Conservation (phyloP, 179 eudicot species). For the Camellia oleifera region DNA sequence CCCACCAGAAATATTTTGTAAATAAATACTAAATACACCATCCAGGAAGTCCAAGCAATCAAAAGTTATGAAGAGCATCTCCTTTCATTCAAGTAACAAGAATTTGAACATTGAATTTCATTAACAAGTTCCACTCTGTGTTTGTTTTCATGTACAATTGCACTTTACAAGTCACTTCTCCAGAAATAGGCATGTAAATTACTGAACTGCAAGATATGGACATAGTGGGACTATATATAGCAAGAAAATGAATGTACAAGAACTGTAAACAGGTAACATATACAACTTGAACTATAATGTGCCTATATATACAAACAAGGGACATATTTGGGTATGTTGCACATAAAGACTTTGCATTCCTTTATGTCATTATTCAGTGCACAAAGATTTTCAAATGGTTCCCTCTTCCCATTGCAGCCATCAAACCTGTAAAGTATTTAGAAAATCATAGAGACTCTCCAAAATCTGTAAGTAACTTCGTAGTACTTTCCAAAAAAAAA, state of each 20-base stretch:
- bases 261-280: conserved; percentile 21
- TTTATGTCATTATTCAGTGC: conserved; percentile 36
- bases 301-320: conserved; percentile 13
- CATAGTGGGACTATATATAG: not conserved
- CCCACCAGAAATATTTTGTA: not conserved
- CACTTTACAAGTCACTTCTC: not conserved
- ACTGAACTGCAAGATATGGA: conserved; percentile 14
- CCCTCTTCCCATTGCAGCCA: conserved; percentile 48
- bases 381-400: conserved; percentile 39
- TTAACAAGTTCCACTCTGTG: not conserved
- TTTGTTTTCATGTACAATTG: not conserved
- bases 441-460: not conserved
- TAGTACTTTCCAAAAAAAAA: not conserved
- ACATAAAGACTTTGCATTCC: conserved; percentile 22
- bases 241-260: conserved; percentile 6
- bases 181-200: not conserved
- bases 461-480: not conserved
- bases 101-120: conserved; percentile 12
- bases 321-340: not conserved
- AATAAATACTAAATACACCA: not conserved
- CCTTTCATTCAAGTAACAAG: conserved; percentile 18
- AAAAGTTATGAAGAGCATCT: not conserved
- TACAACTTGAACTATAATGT: conserved; percentile 10
- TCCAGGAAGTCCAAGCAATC: not conserved
- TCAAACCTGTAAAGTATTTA: conserved; percentile 31